Evolutionary conservation across 768 basidiomycete genomes (phyloP), one percentile per base, ranked within the genome.

Genomic region (Tricholoma furcatifolium): DNA sequence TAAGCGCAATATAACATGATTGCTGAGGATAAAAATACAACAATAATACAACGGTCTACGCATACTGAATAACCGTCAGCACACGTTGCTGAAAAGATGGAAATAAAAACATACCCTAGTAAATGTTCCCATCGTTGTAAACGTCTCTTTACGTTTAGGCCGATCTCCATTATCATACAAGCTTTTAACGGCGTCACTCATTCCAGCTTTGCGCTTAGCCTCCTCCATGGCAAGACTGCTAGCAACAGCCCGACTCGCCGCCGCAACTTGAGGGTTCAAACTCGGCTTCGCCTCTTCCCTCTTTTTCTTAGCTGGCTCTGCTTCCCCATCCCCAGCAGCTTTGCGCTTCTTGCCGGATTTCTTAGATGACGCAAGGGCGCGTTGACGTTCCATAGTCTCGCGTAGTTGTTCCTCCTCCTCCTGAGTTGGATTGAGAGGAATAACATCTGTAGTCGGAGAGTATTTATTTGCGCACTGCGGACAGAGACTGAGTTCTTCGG

Each of bases 51-150:
- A 17, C 12, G 21, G 8, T 35, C 38, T 54, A 58, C 6, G 57
- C 57, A 35, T 58, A 58, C 57, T 58, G 34, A 4, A 45, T n/a
- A 6, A 6, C n/a, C 6, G 48, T 51, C 23, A 54, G 46, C 23
- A 20, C 15, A 21, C 11, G 14, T 15, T 17, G 11, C n/a, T 20
- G 7, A 32, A 12, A 46, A 35, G 30, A 45, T 14, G 34, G 11
- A 51, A 24, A 2, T n/a, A 32, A 53, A 30, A 39, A 69, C 93
- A 69, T 64, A 93, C 93, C 71, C 93, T 81, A 8, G 89, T 95
- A 60, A 95, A 97, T 11, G 93, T 96, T 15, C 86, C 84, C 80
- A 87, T 89, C 1, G 93, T 95, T 80, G 92, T 92, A 61, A 93
- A 95, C 6, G 91, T 93, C 71, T 89, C 88, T 65, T 93, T 91